Evolutionary conservation across 768 basidiomycete genomes (phyloP).

Genomic region (Mycena galopus): DNA sequence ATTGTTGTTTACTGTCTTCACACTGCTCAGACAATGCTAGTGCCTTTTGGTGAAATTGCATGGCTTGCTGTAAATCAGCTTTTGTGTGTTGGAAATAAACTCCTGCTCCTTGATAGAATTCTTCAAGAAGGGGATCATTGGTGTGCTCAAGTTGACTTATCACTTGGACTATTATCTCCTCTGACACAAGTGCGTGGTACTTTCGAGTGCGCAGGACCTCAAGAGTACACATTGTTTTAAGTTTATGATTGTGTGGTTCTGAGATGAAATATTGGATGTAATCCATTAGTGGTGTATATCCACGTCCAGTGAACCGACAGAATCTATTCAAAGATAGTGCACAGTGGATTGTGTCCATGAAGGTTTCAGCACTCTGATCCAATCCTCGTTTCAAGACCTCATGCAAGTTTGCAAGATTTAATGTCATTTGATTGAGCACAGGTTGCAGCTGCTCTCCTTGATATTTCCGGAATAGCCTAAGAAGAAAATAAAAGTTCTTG

Average conservation of each 20-base stretch:
- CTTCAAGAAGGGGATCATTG: too few species aligned
- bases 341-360: background rate
- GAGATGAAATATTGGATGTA: background rate
- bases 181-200: too few species aligned
- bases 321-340: background rate
- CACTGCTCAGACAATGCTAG: background rate
- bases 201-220: background rate
- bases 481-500: background rate
- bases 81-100: too few species aligned
- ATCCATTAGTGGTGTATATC: background rate
- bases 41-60: background rate
- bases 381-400: background rate
- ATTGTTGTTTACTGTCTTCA: background rate
- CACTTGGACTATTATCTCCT: too few species aligned
- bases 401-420: background rate
- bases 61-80: background rate
- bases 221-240: background rate
- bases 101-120: too few species aligned
- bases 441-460: background rate
- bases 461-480: background rate
- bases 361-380: background rate
- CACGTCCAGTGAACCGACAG: background rate
- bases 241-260: background rate
- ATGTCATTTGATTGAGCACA: background rate
- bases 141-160: too few species aligned